Evolutionary conservation across 2,329 filamentous ascomycete species (phyloP).

Genomic region (Fusarium incarnatum): DNA sequence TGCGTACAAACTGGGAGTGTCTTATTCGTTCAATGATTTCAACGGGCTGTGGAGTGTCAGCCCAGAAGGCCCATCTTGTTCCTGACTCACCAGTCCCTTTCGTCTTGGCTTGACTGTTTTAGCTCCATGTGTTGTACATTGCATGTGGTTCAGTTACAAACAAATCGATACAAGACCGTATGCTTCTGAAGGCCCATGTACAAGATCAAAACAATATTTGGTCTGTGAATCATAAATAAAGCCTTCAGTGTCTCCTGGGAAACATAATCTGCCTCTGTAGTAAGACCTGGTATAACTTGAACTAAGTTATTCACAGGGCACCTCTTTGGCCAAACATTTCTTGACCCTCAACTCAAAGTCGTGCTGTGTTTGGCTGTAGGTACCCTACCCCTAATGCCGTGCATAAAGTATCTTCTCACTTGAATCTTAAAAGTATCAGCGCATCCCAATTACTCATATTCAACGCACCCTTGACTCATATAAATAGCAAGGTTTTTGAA

Average conservation of each 20-base stretch:
- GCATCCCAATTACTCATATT: background rate
- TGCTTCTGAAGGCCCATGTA: background rate
- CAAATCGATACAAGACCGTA: background rate
- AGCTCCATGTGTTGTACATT: slow-evolving; percentile 7
- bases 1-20: slow-evolving; percentile 33
- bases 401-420: background rate
- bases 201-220: no score
- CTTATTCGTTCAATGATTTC: slow-evolving; percentile 33
- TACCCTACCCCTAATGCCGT: background rate
- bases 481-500: slow-evolving; percentile 1
- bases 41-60: background rate
- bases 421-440: background rate
- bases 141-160: background rate
- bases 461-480: background rate
- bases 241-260: background rate
- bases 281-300: background rate
- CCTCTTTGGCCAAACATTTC: background rate
- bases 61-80: slow-evolving; percentile 2
- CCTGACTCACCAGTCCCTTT: slow-evolving; percentile 4
- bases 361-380: background rate
- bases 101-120: background rate
- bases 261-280: background rate
- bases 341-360: background rate
- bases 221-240: background rate
- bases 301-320: background rate